A percentile compares a stretch with the other conserved stretches of the same genome.
Evolutionary conservation across 495 filamentous ascomycete species (phyloP).

Genomic region (Neurospora pannonica): DNA sequence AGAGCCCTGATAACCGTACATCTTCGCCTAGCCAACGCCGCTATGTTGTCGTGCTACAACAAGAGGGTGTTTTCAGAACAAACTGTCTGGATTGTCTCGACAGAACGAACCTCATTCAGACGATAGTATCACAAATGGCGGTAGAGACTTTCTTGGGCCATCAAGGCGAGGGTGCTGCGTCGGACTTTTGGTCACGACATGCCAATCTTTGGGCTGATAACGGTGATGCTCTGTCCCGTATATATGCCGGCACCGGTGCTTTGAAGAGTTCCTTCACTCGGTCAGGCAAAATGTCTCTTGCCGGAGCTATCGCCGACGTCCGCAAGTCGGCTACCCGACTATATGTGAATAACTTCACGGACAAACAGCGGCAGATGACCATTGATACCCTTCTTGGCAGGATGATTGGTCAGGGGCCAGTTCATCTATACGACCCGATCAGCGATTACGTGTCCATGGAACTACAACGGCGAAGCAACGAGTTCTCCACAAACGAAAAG

Average conservation of each 20-base stretch:
- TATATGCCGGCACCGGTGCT: slow-evolving; percentile 94
- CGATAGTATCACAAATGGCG: slow-evolving; percentile 86
- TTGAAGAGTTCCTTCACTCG: slow-evolving; percentile 95
- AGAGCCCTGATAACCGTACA: background rate
- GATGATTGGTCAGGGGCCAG: slow-evolving; percentile 71
- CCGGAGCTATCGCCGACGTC: slow-evolving; percentile 88
- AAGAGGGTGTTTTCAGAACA: slow-evolving; percentile 89
- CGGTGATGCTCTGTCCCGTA: slow-evolving; percentile 86
- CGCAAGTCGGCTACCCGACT: slow-evolving; percentile 87
- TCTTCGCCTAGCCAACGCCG: slow-evolving; percentile 27
- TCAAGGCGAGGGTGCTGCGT: slow-evolving; percentile 50
- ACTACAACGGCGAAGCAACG: slow-evolving; percentile 49
- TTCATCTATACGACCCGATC: slow-evolving; percentile 84
- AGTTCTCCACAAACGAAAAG: slow-evolving; percentile 40
- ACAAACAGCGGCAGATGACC: slow-evolving; percentile 85
- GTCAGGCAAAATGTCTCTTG: slow-evolving; percentile 89
- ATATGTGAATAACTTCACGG: slow-evolving; percentile 95
- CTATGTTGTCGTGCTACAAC: slow-evolving; percentile 68
- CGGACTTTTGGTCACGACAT: slow-evolving; percentile 85
- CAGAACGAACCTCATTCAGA: slow-evolving; percentile 92
- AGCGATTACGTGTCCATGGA: slow-evolving; percentile 80
- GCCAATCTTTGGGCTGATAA: slow-evolving; percentile 97
- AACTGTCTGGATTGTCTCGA: slow-evolving; percentile 97
- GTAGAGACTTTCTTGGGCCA: slow-evolving; percentile 70
- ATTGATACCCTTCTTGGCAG: slow-evolving; percentile 87